Evolutionary conservation across 2,329 filamentous ascomycete genomes (phyloP), one percentile per base, ranked within the genome.

Genomic region (Phyllosticta citrichinensis): DNA sequence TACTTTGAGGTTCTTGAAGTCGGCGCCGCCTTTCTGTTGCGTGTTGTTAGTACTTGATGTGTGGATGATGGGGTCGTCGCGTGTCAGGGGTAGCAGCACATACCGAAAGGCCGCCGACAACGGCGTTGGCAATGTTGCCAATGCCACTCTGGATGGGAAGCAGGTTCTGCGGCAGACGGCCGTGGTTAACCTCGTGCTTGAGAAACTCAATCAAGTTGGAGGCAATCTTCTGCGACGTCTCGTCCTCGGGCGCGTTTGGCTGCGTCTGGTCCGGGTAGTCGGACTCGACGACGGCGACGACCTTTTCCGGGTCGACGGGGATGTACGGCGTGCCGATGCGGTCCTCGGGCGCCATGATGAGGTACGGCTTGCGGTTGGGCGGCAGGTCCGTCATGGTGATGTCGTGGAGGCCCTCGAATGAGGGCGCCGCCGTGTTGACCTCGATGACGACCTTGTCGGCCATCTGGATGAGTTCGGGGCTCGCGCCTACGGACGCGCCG

Each of bases 41-140:
- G n/a, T n/a, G n/a, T n/a, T n/a, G n/a, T n/a, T n/a, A n/a, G n/a
- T n/a, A n/a, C n/a, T n/a, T n/a, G n/a, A n/a, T n/a, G n/a, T n/a
- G n/a, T n/a, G n/a, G n/a, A n/a, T n/a, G n/a, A n/a, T n/a, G n/a
- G n/a, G 57, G 30, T 40, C 33, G 11, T 40, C 33, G 5, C 11
- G 14, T 40, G 11, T 40, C 10, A 40, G 33, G 33, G 33, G 33
- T 17, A 3, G 33, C 11, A 10, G 14, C 8, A 66, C 70, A 59
- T 67, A 73, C 71, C 65, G 86, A 83, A 61, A 96, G 83, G 14
- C 91, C 91, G 63, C 91, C 90, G 63, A 96, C 85, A 64, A 96
- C 91, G 47, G 91, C 91, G 74, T 96, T 96, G 74, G 91, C 91
- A 66, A 96, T 95, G 78, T 96, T 96, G 65, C 91, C 91, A 66